Evolutionary conservation across 495 filamentous ascomycete species (phyloP).

Genomic region (Xylaria scruposa): DNA sequence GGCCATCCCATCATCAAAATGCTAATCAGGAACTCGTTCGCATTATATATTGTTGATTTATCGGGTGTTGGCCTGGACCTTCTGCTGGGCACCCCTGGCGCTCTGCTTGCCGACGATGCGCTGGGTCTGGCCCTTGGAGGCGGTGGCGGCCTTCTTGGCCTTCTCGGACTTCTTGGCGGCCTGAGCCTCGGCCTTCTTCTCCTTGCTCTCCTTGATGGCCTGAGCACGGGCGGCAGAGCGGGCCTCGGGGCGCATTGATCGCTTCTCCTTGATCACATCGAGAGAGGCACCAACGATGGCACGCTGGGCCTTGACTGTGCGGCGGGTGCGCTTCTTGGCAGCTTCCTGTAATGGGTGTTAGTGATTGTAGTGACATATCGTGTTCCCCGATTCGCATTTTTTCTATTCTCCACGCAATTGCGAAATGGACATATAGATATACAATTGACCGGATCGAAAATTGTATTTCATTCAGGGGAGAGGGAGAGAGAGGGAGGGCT

Average conservation of each 20-base stretch:
- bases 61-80: slow-evolving; percentile 87
- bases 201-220: slow-evolving; percentile 96
- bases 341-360: slow-evolving; percentile 78
- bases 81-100: slow-evolving; percentile 85
- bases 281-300: slow-evolving; percentile 98
- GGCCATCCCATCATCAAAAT: slow-evolving; percentile 24
- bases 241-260: slow-evolving; percentile 89
- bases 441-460: neutral
- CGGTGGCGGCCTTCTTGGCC: slow-evolving; percentile 84
- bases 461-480: neutral
- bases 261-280: slow-evolving; percentile 99
- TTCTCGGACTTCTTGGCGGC: slow-evolving; percentile 99
- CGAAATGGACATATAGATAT: neutral
- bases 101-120: slow-evolving; percentile 95
- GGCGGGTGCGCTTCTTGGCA: slow-evolving; percentile 99
- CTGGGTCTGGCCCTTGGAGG: slow-evolving; percentile 75
- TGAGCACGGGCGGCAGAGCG: slow-evolving; percentile 86
- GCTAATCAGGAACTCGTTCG: slow-evolving; percentile 12
- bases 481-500: slow-evolving; percentile 11
- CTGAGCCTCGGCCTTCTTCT: slow-evolving; percentile 87
- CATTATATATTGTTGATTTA: slow-evolving; percentile 56
- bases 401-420: neutral
- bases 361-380: slow-evolving; percentile 31
- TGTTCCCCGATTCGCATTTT: neutral
- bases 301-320: slow-evolving; percentile 97